These are phyloP conservation scores for Fusarium sp. DNA, from an alignment of 2,329 filamentous ascomycete genomes.

Conservation along the genomic window DNA sequence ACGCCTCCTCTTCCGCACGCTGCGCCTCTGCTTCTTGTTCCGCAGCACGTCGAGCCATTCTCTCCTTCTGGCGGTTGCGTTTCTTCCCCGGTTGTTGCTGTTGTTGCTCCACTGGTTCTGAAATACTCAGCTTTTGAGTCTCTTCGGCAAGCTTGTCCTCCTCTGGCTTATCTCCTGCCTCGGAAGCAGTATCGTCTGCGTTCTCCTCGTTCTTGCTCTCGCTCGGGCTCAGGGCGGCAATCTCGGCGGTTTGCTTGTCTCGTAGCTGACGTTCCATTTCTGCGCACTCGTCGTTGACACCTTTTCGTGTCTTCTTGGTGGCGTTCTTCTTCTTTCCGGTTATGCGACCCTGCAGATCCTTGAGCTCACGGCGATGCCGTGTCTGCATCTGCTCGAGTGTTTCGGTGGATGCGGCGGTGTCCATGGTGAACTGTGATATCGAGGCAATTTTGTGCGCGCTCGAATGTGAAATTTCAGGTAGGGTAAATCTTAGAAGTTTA, in stretches of 20 bases:
- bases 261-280: conserved; percentile 74
- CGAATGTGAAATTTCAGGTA: neutral
- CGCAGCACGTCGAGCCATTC: conserved; percentile 87
- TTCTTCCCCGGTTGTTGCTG: conserved; percentile 67
- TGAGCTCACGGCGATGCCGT: conserved; percentile 88
- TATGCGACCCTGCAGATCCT: conserved; percentile 84
- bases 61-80: conserved; percentile 90
- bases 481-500: neutral
- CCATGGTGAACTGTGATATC: conserved; percentile 41
- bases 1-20: conserved; percentile 80
- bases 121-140: conserved; percentile 41
- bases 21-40: conserved; percentile 78
- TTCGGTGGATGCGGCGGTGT: conserved; percentile 50
- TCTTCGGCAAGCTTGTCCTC: conserved; percentile 36
- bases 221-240: conserved; percentile 56
- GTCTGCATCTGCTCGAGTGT: conserved; percentile 80
- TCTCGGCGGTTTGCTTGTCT: conserved; percentile 73
- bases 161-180: conserved; percentile 3
- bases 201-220: conserved; percentile 37
- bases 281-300: conserved; percentile 81
- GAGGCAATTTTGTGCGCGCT: neutral
- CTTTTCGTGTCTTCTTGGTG: conserved; percentile 85
- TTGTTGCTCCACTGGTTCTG: conserved; percentile 17
- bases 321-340: conserved; percentile 98
- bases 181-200: conserved; percentile 15